phyloP scores from a whole-genome alignment of 768 basidiomycete genomes.

The Lactarius akahatsu region DNA sequence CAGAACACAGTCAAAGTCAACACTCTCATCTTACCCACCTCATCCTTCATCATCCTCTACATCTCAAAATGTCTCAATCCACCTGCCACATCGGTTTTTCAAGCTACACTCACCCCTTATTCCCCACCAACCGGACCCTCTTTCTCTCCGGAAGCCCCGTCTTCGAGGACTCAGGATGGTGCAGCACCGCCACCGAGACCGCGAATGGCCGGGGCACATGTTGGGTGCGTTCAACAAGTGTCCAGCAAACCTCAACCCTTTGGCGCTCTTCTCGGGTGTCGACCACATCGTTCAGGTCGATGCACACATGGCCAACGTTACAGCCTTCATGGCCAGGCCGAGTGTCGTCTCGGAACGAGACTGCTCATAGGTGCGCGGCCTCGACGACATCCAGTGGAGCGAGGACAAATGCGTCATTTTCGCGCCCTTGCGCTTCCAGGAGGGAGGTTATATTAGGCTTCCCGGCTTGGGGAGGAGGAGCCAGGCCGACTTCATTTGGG shows the following conservation, averaged over 20 bases:
- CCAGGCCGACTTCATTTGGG: neutral
- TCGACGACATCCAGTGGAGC: neutral
- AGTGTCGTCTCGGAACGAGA: neutral
- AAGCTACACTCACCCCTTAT: neutral
- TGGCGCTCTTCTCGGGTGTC: neutral
- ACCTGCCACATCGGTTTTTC: conserved; percentile 1
- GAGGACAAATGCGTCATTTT: neutral
- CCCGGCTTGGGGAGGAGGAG: neutral
- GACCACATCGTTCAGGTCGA: neutral
- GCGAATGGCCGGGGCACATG: neutral
- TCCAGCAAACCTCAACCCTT: neutral
- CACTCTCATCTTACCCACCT: neutral
- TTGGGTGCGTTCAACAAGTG: neutral
- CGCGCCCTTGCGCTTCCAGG: neutral
- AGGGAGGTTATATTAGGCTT: neutral
- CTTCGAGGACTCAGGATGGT: conserved; percentile 1
- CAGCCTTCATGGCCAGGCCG: neutral
- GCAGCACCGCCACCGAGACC: neutral
- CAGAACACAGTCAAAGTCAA: neutral
- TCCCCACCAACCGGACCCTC: neutral
- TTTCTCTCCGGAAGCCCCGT: neutral
- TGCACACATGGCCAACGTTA: neutral
- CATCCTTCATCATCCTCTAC: neutral
- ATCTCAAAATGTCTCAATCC: conserved; percentile 1
- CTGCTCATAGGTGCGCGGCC: too few relatives aligned